Base-by-base conservation (phyloP, 768 basidiomycete genomes). In the Termitomyces sp. region DNA sequence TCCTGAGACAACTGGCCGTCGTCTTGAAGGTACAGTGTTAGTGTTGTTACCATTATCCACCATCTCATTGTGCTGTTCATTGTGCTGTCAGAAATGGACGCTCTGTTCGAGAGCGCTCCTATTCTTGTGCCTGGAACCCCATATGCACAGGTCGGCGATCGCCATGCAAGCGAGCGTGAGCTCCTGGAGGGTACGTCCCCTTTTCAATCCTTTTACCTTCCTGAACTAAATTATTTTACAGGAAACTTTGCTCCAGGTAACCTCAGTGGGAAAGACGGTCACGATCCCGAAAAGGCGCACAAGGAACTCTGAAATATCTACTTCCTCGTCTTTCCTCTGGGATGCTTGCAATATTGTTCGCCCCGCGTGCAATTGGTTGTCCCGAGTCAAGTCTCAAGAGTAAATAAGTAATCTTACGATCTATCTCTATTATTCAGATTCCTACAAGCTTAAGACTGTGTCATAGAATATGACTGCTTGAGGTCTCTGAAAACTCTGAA, bases 1-100 rank as follows among this genome's bases (percentile, higher is more conserved):
- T 62, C 76, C 75, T 6, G 75, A 77, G 67, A 77, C 74, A 0
- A 71, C 73, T 21, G 74, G 75, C 2, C 72, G 74, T 34, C 71
- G 73, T 21, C 66, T 77, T 3, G 75, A 77, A 65, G 73, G 73
- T 71, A n/a, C 15, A 61, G 17, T 7, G 12, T 30, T 11, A 15
- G 14, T 24, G 4, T 45, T 38, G 24, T 15, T 19, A 1, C 22
- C 15, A 8, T 28, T 2, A 2, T 9, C 32, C 12, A 37, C 30
- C 2, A 24, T 43, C 49, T 37, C 32, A 57, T 32, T n/a, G 54
- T n/a, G 10, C 24, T n/a, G n/a, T n/a, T n/a, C n/a, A n/a, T 10
- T 2, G 42, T 54, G 11, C 19, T 53, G 17, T 26, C 8, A 74
- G 74, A 76, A 61, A 76, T 77, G 74, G 75, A 76, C 55, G 66